Evolutionary conservation across 2,329 filamentous ascomycete genomes (phyloP), one percentile per base, ranked within the genome.

Genomic region (Xylariaceae sp.): DNA sequence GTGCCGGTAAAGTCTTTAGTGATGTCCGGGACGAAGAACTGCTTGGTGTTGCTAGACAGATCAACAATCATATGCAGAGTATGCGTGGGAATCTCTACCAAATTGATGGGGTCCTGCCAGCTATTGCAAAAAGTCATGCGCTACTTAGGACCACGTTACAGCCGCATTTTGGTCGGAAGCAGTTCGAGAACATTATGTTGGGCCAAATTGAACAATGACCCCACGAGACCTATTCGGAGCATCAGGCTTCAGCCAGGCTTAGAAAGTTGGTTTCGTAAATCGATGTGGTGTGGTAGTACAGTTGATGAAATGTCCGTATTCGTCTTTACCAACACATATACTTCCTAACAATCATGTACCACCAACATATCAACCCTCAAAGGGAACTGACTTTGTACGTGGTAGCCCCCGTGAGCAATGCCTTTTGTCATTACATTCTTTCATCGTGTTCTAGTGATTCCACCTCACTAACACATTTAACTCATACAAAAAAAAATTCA

Each of bases 31-130:
- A 80, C 28, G 73, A 77, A 17, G 78, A 81, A 40, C 65, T 84
- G 14, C 64, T 75, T n/a, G 68, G 70, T 2, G 66, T 84, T 3
- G 78, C 76, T 0, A 68, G 75, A 14, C 82, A 85, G 67, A 75
- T 86, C 16, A 73, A 75, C 9, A 82, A 70, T 49, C 83, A 86
- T 61, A 80, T 85, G 72, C 81, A 85, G 58, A 85, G 81, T 64
- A 80, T 87, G 67, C 75, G 73, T 52, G 73, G 73, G 39, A 86
- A 86, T 65, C 72, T 85, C 34, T 72, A 76, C 54, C 83, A 85
- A 70, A 78, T 83, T 12, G 78, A 81, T 1, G 80, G 79, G 6
- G 74, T 87, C 3, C 64, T 79, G 5, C 79, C 80, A 1, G 78
- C 80, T 29, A 78, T 86, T 14, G 69, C 65, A 16, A 76, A 73